phyloP scores from a whole-genome alignment of 208 protist species.

The Borovskyia barvae region DNA sequence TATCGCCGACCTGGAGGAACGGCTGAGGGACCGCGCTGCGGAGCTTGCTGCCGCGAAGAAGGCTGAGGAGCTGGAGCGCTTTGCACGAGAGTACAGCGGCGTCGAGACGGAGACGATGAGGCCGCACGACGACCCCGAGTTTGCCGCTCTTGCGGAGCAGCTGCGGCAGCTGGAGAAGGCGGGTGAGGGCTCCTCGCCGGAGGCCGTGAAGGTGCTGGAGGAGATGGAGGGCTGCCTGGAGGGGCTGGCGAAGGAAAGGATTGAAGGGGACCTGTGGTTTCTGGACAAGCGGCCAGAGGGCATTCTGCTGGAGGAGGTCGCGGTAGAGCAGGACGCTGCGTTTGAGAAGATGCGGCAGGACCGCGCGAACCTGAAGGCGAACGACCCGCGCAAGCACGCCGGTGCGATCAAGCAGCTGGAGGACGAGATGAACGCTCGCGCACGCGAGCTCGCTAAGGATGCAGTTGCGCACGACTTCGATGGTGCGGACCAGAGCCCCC shows the following conservation, averaged over 20 bases:
- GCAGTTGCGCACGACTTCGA: constrained; percentile 50
- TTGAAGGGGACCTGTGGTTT: constrained; percentile 66
- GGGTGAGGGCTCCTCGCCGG: constrained; percentile 21
- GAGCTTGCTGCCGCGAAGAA: constrained; percentile 65
- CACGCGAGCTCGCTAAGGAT: constrained; percentile 54
- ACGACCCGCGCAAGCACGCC: constrained; percentile 50
- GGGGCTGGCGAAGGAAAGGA: constrained; percentile 55
- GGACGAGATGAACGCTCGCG: constrained; percentile 54
- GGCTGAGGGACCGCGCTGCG: constrained; percentile 57
- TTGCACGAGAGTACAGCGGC: constrained; percentile 48
- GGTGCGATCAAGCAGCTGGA: constrained; percentile 54
- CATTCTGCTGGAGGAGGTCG: constrained; percentile 63
- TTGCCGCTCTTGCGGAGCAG: constrained; percentile 53
- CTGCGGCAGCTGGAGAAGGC: constrained; percentile 41
- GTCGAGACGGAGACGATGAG: constrained; percentile 53
- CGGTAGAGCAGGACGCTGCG: constrained; percentile 31
- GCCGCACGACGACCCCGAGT: constrained; percentile 59
- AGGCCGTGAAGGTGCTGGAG: constrained; percentile 30
- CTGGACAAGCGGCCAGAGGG: constrained; percentile 72
- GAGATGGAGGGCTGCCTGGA: constrained; percentile 46
- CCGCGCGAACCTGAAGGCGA: constrained; percentile 58
- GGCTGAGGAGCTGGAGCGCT: constrained; percentile 50
- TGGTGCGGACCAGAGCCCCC: constrained; percentile 49
- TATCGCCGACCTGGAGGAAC: constrained; percentile 61
- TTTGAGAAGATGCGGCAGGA: constrained; percentile 50